Evolutionary conservation across 345 rosid genomes (phyloP).

Genomic region (Arabis hirsuta): DNA sequence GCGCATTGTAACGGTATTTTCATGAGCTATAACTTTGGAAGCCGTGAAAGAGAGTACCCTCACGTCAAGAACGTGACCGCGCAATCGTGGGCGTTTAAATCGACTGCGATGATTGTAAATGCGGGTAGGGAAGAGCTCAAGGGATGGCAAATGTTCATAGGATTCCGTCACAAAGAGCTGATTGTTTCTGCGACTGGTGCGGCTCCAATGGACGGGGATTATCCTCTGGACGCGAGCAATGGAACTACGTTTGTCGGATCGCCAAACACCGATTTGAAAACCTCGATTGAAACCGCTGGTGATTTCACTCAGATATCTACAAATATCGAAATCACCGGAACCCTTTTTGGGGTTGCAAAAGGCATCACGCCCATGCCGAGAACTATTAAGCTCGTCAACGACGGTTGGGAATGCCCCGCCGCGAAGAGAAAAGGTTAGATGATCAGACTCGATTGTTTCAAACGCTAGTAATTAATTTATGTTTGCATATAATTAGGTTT

Average conservation of each 20-base stretch:
- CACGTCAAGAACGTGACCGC: conserved; percentile 72
- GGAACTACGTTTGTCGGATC: conserved; percentile 74
- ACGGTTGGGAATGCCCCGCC: conserved; percentile 71
- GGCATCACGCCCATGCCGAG: conserved; percentile 73
- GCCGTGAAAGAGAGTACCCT: conserved; percentile 66
- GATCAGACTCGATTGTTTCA: conserved; percentile 10
- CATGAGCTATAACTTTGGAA: conserved; percentile 60
- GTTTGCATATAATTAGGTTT: not conserved
- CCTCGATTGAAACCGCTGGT: conserved; percentile 82
- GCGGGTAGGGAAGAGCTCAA: conserved; percentile 65
- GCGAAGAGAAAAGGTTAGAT: conserved; percentile 53
- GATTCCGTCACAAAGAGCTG: conserved; percentile 74
- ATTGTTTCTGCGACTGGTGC: conserved; percentile 67
- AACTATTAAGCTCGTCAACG: conserved; percentile 60
- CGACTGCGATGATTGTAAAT: conserved; percentile 64
- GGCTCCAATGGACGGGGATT: conserved; percentile 56
- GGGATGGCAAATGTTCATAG: conserved; percentile 75
- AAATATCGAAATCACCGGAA: conserved; percentile 63
- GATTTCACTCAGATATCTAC: conserved; percentile 69
- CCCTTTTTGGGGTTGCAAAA: conserved; percentile 68
- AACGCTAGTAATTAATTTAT: not conserved
- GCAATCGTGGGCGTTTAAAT: conserved; percentile 86
- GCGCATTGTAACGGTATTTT: conserved; percentile 72
- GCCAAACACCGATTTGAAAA: conserved; percentile 62
- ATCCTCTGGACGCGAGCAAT: conserved; percentile 66